Percentiles rank a stretch among this genome's conserved stretches.
Conservation (phyloP, 805 yeast genomes). For the Yamadazyma sp. region DNA sequence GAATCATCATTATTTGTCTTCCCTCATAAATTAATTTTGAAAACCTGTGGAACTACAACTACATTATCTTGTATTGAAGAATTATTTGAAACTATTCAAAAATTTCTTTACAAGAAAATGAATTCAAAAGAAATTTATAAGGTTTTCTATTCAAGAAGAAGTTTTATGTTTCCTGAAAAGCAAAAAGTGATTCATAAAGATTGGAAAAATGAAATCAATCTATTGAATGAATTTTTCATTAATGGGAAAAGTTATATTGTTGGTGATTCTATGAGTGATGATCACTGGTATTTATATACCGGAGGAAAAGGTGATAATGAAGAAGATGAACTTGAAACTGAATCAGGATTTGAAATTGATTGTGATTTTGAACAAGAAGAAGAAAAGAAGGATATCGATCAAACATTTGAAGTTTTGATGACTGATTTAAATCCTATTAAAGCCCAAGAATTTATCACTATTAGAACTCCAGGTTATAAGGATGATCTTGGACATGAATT, state of each 20-base stretch:
- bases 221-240: conserved; percentile 62
- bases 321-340: conserved; percentile 4
- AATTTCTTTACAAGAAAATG: conserved; percentile 22
- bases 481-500: conserved; percentile 76
- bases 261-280: conserved; percentile 69
- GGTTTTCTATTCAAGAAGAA: conserved; percentile 85
- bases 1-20: conserved; percentile 91
- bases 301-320: conserved; percentile 41
- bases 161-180: conserved; percentile 87
- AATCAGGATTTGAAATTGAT: conserved; percentile 6
- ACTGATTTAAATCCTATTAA: conserved; percentile 64
- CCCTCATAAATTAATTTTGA: conserved; percentile 78
- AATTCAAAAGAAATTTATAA: conserved; percentile 43
- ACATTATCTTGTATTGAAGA: conserved; percentile 73
- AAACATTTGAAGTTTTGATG: conserved; percentile 88
- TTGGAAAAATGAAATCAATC: conserved; percentile 79
- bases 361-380: conserved; percentile 10
- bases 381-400: conserved; percentile 37
- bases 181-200: conserved; percentile 78
- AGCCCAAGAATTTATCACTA: conserved; percentile 58
- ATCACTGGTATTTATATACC: conserved; percentile 88
- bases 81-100: conserved; percentile 45
- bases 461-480: conserved; percentile 46
- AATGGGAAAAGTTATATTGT: conserved; percentile 67
- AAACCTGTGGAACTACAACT: conserved; percentile 96